Evolutionary conservation across 192 early-diverging fungal genomes (phyloP), one percentile per base, ranked within the genome.

Genomic region (Jimgerdemannia flammicorona): DNA sequence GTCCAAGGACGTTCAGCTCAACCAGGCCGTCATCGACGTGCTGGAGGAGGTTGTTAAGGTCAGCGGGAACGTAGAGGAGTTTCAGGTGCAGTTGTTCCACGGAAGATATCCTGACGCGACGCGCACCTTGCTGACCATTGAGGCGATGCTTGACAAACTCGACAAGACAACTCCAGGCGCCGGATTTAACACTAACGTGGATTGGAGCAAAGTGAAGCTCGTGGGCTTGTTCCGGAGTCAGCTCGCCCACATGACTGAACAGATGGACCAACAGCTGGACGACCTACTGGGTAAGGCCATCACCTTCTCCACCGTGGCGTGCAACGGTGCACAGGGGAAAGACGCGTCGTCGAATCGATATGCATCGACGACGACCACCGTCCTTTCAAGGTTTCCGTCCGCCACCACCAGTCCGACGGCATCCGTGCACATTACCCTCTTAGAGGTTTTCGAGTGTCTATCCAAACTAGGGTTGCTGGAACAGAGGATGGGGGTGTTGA

Each of bases 381-480:
- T 59, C 6, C 14, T 59, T 10, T 59, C 49, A 59, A 59, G 6
- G 49, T 59, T 59, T 10, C 49, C 49, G 49, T 6, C 49, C 14
- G 14, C 14, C 49, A 6, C 49, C 49, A 2, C 6, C 49, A 59
- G 49, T 10, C 49, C 49, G 49, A 14, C 6, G 49, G 49, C 49
- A 14, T 59, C 14, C 49, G 49, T 14, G 49, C 6, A 59, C 6
- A 14, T 59, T 14, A 14, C 49, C 6, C 49, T 59, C 49, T 14
- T 14, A 4, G 39, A 66, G 4, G 29, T 72, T 4, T 68, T 77
- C 9, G 41, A 66, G 3, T 72, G 64, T 42, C 64, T 77, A 19
- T n/a, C 71, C 9, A 18, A 67, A 63, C 66, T 77, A 18, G 70
- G 67, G 0, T 43, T 77, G 11, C 43, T 77, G 14, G 43, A 65